A percentile compares a stretch with the other conserved stretches of the same genome.
Conservation (phyloP, 1,284 basidiomycete genomes). For the Tetrapyrgos nigripes region DNA sequence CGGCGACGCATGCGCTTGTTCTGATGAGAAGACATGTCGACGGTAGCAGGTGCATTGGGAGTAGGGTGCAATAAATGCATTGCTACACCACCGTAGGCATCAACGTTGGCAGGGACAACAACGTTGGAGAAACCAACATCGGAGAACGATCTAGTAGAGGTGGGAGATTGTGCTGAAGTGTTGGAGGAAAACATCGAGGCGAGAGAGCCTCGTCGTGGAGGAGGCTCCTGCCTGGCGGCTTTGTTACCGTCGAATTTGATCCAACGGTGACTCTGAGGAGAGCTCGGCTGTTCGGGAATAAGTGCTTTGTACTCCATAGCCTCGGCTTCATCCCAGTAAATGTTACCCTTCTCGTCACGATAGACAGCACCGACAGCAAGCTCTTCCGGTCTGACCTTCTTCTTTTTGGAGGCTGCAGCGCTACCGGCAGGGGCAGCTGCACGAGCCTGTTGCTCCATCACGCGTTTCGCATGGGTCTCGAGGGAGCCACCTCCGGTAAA, state of each 20-base stretch:
- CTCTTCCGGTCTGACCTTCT: not conserved
- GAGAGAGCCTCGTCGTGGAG: constrained; percentile 11
- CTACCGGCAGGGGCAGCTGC: constrained; percentile 28
- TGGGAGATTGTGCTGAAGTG: not conserved
- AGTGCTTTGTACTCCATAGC: constrained; percentile 71
- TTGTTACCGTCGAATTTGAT: constrained; percentile 8
- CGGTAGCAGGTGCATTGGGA: not conserved
- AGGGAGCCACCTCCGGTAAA: constrained; percentile 67
- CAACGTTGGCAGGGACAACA: constrained; percentile 9
- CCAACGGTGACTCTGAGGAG: constrained; percentile 10
- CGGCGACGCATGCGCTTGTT: constrained; percentile 10
- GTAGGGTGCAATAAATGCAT: not conserved
- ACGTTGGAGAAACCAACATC: not conserved
- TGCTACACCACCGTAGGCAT: not conserved
- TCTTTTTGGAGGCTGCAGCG: constrained; percentile 16
- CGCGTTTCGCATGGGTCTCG: constrained; percentile 57
- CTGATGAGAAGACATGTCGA: not conserved
- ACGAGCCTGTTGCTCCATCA: constrained; percentile 60
- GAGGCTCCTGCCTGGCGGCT: not conserved
- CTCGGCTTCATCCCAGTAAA: constrained; percentile 76
- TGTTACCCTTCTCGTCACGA: constrained; percentile 61
- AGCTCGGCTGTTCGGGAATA: constrained; percentile 31
- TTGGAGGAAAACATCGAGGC: not conserved
- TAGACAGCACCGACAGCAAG: constrained; percentile 55
- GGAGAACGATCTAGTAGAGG: constrained; percentile 7